Conservation (phyloP, 306 rosid genomes). For the Myrica gale region DNA sequence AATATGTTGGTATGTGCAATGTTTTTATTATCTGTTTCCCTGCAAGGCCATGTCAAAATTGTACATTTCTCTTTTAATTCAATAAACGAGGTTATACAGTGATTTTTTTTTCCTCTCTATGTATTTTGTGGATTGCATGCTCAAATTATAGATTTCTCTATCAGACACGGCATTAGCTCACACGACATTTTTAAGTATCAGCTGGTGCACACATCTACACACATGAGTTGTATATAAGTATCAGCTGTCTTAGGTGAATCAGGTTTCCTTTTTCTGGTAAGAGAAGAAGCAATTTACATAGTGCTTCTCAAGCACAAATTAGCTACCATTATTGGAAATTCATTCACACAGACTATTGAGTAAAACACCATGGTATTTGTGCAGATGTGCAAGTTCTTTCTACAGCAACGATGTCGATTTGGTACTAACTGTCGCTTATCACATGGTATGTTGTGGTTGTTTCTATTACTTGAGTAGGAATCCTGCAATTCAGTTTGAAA, state of each 20-base stretch:
- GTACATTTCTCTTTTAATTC: conserved; percentile 11
- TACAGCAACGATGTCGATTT: conserved; percentile 89
- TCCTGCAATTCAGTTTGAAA: conserved; percentile 16
- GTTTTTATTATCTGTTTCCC: conserved; percentile 4
- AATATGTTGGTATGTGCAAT: conserved; percentile 69
- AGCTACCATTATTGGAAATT: conserved; percentile 19
- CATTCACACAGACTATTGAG: conserved; percentile 28
- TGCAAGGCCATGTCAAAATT: conserved; percentile 7
- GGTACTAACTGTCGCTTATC: conserved; percentile 88
- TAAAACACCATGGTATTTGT: conserved; percentile 42
- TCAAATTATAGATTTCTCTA: not conserved
- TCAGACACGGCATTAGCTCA: not conserved
- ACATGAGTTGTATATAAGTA: not conserved
- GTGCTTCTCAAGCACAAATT: not conserved
- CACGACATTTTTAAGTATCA: not conserved
- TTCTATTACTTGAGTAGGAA: conserved; percentile 32
- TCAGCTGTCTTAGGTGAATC: not conserved
- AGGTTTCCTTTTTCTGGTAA: conserved; percentile 23
- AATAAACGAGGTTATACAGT: conserved; percentile 5
- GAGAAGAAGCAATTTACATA: conserved; percentile 12
- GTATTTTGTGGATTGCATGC: conserved; percentile 6
- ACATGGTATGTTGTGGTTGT: conserved; percentile 71
- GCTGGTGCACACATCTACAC: not conserved
- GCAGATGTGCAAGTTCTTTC: conserved; percentile 99
- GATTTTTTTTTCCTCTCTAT: conserved; percentile 12